Percentiles rank a stretch among this genome's conserved stretches.
phyloP scores from a whole-genome alignment of 2,329 filamentous ascomycete species.

The Colletotrichum orbiculare region DNA sequence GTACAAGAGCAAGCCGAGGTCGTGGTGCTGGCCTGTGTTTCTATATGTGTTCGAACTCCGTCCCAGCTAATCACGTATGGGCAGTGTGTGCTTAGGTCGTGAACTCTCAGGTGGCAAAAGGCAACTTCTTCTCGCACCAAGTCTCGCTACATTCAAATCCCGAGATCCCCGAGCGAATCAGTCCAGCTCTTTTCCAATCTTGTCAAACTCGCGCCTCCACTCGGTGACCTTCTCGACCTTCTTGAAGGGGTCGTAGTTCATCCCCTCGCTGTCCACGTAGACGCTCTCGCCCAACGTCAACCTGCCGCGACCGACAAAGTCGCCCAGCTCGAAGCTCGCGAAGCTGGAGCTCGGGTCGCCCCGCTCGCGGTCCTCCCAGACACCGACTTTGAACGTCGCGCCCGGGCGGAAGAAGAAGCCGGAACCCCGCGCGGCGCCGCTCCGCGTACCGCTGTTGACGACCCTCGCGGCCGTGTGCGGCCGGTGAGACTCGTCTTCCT shows the following conservation, averaged over 20 bases:
- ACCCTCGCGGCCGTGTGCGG: slow-evolving; percentile 7
- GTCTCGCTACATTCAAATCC: too few species aligned
- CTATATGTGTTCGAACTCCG: too few species aligned
- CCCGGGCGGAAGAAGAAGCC: slow-evolving; percentile 48
- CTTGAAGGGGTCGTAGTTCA: slow-evolving; percentile 48
- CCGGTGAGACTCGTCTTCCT: not conserved
- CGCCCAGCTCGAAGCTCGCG: slow-evolving; percentile 36
- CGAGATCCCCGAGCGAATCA: not conserved
- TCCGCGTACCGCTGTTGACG: slow-evolving; percentile 39
- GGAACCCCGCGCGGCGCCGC: slow-evolving; percentile 34
- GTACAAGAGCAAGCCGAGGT: too few species aligned
- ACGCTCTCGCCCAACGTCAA: slow-evolving; percentile 43
- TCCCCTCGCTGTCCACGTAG: slow-evolving; percentile 46
- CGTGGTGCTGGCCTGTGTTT: too few species aligned
- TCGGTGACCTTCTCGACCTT: slow-evolving; percentile 43
- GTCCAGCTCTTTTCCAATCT: slow-evolving; percentile 40
- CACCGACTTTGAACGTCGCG: slow-evolving; percentile 42
- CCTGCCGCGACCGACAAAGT: slow-evolving; percentile 38
- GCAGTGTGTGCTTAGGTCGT: too few species aligned
- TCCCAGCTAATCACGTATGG: too few species aligned
- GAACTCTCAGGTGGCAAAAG: too few species aligned
- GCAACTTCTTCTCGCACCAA: too few species aligned
- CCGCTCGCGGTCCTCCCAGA: slow-evolving; percentile 44
- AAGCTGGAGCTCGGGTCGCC: slow-evolving; percentile 33
- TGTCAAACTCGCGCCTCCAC: slow-evolving; percentile 45